These are phyloP conservation scores for Musa schizocarpa DNA, from an alignment of 176 grass and related monocot genomes.

Conservation along the genomic window DNA sequence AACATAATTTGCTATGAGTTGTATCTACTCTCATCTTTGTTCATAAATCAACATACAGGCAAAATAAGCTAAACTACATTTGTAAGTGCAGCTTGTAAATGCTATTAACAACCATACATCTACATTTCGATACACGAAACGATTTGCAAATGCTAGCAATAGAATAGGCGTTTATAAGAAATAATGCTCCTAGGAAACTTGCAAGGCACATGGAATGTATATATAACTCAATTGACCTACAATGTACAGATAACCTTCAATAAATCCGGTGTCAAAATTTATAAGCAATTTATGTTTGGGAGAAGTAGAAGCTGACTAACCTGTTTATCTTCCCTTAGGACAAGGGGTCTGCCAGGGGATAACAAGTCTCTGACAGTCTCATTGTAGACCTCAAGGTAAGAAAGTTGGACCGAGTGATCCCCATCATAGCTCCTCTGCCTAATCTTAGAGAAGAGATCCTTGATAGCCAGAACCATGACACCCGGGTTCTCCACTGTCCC, in stretches of 20 bases:
- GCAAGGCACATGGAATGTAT: not conserved
- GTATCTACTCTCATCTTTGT: no score
- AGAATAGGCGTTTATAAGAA: not conserved
- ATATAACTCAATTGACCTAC: no score
- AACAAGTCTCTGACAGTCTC: slow-evolving; percentile 92
- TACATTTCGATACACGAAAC: no score
- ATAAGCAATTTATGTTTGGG: not conserved
- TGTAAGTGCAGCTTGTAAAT: no score
- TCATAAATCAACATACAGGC: no score
- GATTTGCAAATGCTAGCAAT: not conserved
- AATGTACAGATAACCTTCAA: not conserved
- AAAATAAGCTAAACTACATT: no score
- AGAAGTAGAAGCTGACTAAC: slow-evolving; percentile 15
- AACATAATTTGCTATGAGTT: no score
- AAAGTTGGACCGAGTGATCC: slow-evolving; percentile 64
- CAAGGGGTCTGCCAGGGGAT: slow-evolving; percentile 75
- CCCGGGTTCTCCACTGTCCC: slow-evolving; percentile 74
- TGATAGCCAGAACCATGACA: slow-evolving; percentile 93
- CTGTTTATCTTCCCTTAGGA: slow-evolving; percentile 91
- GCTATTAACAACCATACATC: no score
- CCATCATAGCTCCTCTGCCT: slow-evolving; percentile 62
- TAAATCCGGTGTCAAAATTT: not conserved
- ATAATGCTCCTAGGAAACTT: not conserved
- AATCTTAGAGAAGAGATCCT: slow-evolving; percentile 86
- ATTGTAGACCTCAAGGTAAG: slow-evolving; percentile 95